phyloP scores from a whole-genome alignment of 2,329 filamentous ascomycete species.

The Trichoderma arundinaceum region DNA sequence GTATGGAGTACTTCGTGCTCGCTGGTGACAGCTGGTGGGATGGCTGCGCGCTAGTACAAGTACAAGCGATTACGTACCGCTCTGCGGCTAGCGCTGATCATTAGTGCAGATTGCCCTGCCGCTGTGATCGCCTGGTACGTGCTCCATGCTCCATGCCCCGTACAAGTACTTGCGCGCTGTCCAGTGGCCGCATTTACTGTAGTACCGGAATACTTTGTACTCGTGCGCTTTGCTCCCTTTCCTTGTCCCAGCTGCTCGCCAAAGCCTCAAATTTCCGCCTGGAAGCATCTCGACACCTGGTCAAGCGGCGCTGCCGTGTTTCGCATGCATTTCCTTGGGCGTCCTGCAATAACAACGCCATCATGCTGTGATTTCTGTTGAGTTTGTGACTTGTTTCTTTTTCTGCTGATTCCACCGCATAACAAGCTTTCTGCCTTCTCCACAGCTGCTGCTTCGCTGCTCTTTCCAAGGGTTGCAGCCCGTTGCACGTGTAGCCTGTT shows the following conservation, averaged over 20 bases:
- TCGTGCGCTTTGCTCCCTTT: not conserved
- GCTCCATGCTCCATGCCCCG: not conserved
- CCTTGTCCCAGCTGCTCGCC: not conserved
- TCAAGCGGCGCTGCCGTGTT: conserved; percentile 28
- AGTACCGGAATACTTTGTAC: not conserved
- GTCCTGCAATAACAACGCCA: conserved; percentile 22
- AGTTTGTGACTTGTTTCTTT: conserved; percentile 22
- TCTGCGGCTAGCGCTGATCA: not conserved
- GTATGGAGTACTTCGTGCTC: too few species aligned
- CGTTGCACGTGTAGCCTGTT: conserved; percentile 27
- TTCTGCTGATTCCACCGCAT: not conserved
- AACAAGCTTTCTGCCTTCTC: conserved; percentile 18
- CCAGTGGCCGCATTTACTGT: not conserved
- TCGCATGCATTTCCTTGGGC: conserved; percentile 22
- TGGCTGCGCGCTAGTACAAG: not conserved
- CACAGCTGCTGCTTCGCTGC: not conserved
- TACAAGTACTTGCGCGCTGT: conserved; percentile 6
- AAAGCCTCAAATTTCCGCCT: conserved; percentile 24
- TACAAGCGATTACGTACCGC: conserved; percentile 9
- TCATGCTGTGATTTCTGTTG: not conserved
- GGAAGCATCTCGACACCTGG: conserved; percentile 2
- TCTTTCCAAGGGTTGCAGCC: conserved; percentile 19
- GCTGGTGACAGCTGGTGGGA: not conserved
- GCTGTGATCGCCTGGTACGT: conserved; percentile 4
- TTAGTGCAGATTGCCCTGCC: not conserved